Conservation (phyloP, 202 grass and related monocot species). For the Thinopyrum obtusiflorum region DNA sequence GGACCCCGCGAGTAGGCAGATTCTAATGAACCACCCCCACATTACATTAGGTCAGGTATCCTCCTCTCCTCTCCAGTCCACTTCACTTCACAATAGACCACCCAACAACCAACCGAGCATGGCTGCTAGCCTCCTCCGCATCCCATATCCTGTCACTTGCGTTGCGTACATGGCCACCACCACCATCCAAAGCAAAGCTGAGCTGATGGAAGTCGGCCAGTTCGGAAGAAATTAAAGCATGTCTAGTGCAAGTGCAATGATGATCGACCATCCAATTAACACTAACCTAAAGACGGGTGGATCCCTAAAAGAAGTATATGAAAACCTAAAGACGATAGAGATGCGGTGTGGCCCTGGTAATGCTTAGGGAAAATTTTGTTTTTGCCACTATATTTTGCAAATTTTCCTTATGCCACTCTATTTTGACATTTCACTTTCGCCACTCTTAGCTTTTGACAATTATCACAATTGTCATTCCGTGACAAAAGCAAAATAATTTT, state of each 20-base stretch:
- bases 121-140: neutral
- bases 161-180: neutral
- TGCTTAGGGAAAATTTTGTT: too few relatives aligned
- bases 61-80: neutral
- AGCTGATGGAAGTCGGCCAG: neutral
- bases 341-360: neutral
- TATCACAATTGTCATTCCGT: too few relatives aligned
- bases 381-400: too few relatives aligned
- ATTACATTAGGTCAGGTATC: neutral
- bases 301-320: too few relatives aligned
- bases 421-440: too few relatives aligned
- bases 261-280: neutral
- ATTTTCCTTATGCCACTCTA: too few relatives aligned
- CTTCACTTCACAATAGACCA: slow-evolving; percentile 32
- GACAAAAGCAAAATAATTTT: too few relatives aligned
- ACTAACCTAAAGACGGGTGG: neutral
- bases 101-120: slow-evolving; percentile 18
- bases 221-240: neutral
- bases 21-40: neutral
- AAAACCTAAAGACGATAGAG: neutral
- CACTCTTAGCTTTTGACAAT: too few relatives aligned
- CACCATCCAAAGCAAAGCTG: neutral
- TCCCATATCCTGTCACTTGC: neutral
- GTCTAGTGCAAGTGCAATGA: neutral
- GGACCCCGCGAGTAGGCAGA: neutral